These are phyloP conservation scores for Onygenales sp. DNA, from an alignment of 2,329 filamentous ascomycete genomes.

Conservation along the genomic window DNA sequence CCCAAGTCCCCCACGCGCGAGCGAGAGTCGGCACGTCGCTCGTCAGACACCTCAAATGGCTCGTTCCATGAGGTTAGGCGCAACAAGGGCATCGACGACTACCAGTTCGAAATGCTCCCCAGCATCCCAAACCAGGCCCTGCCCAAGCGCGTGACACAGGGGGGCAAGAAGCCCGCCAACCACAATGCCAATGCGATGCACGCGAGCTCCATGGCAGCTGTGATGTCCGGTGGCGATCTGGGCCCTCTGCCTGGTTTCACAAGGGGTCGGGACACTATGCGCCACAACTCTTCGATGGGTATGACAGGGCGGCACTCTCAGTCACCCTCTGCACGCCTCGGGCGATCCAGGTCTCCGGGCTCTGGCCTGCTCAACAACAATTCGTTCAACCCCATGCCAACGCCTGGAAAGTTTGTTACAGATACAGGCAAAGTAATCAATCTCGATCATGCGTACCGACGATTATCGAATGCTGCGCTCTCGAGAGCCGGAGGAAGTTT, in stretches of 20 bases:
- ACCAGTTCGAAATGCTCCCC: conserved; percentile 38
- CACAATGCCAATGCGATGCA: conserved; percentile 14
- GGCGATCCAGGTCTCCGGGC: conserved; percentile 26
- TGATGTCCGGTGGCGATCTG: conserved; percentile 33
- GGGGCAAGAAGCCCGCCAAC: conserved; percentile 23
- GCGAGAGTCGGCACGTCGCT: conserved; percentile 20
- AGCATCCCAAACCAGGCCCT: conserved; percentile 34
- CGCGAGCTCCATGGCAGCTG: conserved; percentile 38
- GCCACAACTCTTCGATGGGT: conserved; percentile 31
- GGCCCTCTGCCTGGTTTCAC: conserved; percentile 24
- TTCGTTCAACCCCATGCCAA: conserved; percentile 34
- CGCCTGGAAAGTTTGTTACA: conserved; percentile 41
- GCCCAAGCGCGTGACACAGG: conserved; percentile 35
- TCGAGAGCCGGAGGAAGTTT: conserved; percentile 55
- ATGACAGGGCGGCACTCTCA: conserved; percentile 27
- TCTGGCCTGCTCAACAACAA: conserved; percentile 42
- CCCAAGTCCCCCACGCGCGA: conserved; percentile 18
- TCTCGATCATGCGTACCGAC: conserved; percentile 59
- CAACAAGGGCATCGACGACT: conserved; percentile 20
- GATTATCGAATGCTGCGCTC: conserved; percentile 62
- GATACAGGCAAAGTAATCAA: conserved; percentile 56
- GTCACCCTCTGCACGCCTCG: conserved; percentile 19
- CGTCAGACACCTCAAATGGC: conserved; percentile 22
- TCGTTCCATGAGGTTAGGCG: conserved; percentile 15
- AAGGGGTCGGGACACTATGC: conserved; percentile 27